Evolutionary conservation across 768 basidiomycete species (phyloP).

Genomic region (Leccinum subgranulosum): DNA sequence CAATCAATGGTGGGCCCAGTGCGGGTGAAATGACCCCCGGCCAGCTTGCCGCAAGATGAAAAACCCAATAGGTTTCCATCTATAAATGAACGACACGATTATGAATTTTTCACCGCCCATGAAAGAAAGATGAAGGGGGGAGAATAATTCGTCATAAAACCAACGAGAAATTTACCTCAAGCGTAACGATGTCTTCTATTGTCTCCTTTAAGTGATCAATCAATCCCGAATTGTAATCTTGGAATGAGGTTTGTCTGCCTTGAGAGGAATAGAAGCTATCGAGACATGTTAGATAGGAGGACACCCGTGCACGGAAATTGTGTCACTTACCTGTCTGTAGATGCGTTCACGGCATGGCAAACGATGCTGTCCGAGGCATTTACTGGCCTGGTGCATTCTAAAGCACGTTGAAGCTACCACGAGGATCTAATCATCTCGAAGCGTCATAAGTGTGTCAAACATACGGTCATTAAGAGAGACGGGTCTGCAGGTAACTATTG

Average conservation of each 20-base stretch:
- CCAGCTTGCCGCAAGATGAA: conserved; percentile 78
- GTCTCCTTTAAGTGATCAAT: conserved; percentile 51
- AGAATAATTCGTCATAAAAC: background rate
- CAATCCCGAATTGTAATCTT: conserved; percentile 65
- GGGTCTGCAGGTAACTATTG: conserved; percentile 58
- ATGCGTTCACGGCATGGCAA: conserved; percentile 59
- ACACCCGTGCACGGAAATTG: background rate
- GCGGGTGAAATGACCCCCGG: conserved; percentile 29
- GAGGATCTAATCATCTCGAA: conserved; percentile 5
- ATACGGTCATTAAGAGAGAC: conserved; percentile 48
- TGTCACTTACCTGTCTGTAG: conserved; percentile 72
- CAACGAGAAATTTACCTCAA: conserved; percentile 51
- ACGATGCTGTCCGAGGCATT: conserved; percentile 38
- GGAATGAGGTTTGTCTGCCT: conserved; percentile 78
- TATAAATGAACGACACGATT: conserved; percentile 25
- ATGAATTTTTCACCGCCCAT: background rate
- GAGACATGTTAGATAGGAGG: conserved; percentile 4
- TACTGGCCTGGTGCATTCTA: conserved; percentile 44
- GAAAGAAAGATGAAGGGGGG: background rate
- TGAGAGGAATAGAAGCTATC: conserved; percentile 83
- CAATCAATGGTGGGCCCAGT: conserved; percentile 41
- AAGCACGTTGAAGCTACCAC: conserved; percentile 44
- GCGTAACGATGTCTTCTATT: conserved; percentile 55
- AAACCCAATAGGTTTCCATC: conserved; percentile 87
- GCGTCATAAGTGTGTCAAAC: conserved; percentile 14